Evolutionary conservation across 1,284 basidiomycete species (phyloP), one percentile per base, ranked within the genome.

Genomic region (Apiotrichum sp.): DNA sequence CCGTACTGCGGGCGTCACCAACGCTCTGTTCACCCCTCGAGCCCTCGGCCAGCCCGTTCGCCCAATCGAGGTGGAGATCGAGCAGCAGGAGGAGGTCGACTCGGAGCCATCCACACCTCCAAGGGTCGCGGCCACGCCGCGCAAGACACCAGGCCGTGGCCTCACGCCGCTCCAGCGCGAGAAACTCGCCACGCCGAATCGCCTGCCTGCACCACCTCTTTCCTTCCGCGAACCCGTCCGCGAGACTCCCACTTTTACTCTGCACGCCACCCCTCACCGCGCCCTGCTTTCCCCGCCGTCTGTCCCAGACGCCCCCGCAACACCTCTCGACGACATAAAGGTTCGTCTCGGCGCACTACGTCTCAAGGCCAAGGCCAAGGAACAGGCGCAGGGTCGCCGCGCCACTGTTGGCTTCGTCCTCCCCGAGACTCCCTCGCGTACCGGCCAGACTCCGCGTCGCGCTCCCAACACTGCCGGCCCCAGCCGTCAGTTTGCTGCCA

Each of bases 171-270:
- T 40, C 6, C 56, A 57, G 42, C 53, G 59, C 22, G 50, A 50
- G 6, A 31, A 46, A 10, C 63, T 74, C 16, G 70, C 66, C 11
- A 73, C 72, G 0, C 72, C 72, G 9, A 65, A 70, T 33, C 59
- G 59, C 7, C 62, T 74, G 3, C 70, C 69, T n/a, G 54, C 61
- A 5, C 67, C 66, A 3, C 68, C 67, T 0, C 42, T 54, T 3
- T 62, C 57, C 3, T 73, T 73, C 67, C 64, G 64, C 35, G 56
- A 57, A 13, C 64, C 66, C 16, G 57, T 67, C 13, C 34, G 43
- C 34, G 43, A 46, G 29, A 48, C 29, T 50, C 50, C 8, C 38
- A 55, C n/a, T 33, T 56, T 47, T 13, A 16, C 58, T 10, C 44
- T 65, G 6, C 16, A 62, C 16, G 40, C 61, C 3, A 67, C 68